A percentile compares a stretch with the other conserved stretches of the same genome.
phyloP scores from a whole-genome alignment of 768 basidiomycete genomes.

The Tulasnella sp. region DNA sequence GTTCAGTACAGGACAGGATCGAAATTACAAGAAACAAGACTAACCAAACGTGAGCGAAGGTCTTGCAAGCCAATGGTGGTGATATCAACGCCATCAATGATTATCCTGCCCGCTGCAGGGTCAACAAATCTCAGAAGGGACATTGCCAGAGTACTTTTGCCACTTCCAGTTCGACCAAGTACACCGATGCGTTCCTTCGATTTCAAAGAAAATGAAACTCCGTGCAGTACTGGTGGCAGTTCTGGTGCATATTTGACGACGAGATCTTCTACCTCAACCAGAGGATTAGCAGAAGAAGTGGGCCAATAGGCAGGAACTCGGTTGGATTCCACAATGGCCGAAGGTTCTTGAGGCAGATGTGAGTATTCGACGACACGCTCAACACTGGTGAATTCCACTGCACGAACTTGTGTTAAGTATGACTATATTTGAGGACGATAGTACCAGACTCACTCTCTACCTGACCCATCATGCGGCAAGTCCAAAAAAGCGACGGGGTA shows the following conservation, averaged over 20 bases:
- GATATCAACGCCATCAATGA: conserved; percentile 33
- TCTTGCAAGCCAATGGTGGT: conserved; percentile 30
- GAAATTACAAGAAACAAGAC: neutral
- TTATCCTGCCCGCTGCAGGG: conserved; percentile 27
- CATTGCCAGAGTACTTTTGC: conserved; percentile 27
- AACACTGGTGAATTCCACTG: conserved; percentile 44
- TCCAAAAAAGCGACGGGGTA: conserved; percentile 33
- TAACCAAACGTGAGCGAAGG: conserved; percentile 18
- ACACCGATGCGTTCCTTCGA: conserved; percentile 25
- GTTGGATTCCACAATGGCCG: conserved; percentile 41
- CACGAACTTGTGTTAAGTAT: neutral
- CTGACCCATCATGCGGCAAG: conserved; percentile 38
- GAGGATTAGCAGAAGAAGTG: conserved; percentile 18
- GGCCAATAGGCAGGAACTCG: conserved; percentile 27
- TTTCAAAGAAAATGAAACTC: conserved; percentile 25
- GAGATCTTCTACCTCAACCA: conserved; percentile 25
- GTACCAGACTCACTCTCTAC: conserved; percentile 47
- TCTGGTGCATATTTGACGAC: conserved; percentile 23
- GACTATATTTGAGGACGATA: neutral
- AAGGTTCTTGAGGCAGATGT: conserved; percentile 76
- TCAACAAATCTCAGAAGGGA: conserved; percentile 30
- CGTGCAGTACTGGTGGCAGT: conserved; percentile 26
- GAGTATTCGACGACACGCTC: conserved; percentile 89
- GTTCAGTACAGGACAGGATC: neutral
- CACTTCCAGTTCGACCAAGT: conserved; percentile 17